These are phyloP conservation scores for Acacia pycnantha DNA, from an alignment of 331 rosid genomes.

Conservation along the genomic window DNA sequence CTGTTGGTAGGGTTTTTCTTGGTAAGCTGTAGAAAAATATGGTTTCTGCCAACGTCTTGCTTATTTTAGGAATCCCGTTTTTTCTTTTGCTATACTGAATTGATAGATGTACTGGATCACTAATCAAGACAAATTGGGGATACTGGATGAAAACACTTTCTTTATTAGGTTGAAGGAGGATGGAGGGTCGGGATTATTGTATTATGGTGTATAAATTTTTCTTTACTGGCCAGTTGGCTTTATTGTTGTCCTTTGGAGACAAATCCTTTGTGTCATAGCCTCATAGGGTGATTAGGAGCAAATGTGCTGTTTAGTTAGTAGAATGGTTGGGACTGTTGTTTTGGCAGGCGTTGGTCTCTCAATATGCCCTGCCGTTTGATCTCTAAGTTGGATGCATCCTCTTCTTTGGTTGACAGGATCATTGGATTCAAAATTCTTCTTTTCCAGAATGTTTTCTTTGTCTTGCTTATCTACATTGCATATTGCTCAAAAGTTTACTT, in stretches of 20 bases:
- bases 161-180: neutral
- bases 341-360: neutral
- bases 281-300: neutral
- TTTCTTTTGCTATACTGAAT: neutral
- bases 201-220: neutral
- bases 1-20: neutral
- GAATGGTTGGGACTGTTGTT: neutral
- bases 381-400: neutral
- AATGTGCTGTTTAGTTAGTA: neutral
- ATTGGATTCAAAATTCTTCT: neutral
- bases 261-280: neutral
- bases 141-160: neutral
- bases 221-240: neutral
- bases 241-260: neutral
- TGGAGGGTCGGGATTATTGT: neutral
- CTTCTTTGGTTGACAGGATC: neutral
- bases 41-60: neutral
- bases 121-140: neutral
- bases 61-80: neutral
- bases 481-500: neutral
- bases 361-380: neutral
- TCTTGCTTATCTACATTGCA: neutral
- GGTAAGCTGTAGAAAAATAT: neutral
- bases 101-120: neutral
- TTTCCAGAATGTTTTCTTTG: neutral